Conservation (phyloP, 257 asterid genomes). For the Avicennia marina region DNA sequence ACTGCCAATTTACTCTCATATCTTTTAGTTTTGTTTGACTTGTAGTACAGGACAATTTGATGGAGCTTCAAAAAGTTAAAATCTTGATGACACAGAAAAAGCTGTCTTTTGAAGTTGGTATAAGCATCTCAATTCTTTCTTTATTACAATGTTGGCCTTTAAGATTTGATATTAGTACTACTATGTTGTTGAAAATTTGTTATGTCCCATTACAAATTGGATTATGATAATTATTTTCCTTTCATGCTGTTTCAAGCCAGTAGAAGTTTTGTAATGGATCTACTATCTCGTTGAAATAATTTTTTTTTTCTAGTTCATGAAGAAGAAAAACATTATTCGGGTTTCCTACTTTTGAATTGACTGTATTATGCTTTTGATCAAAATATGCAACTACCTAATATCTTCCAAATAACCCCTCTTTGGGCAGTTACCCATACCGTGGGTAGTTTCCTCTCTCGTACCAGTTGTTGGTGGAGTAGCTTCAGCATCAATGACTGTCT, state of each 20-base stretch:
- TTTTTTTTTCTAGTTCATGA: neutral
- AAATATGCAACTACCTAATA: neutral
- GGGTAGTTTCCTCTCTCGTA: constrained; percentile 89
- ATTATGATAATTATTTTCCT: neutral
- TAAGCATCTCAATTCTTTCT: neutral
- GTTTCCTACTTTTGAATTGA: neutral
- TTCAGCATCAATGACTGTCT: constrained; percentile 89
- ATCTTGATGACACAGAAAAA: neutral
- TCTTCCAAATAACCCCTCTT: constrained; percentile 6
- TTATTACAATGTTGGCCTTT: neutral
- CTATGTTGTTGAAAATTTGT: neutral
- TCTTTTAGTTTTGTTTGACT: neutral
- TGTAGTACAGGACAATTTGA: no score
- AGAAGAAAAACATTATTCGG: neutral
- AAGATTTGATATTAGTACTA: neutral
- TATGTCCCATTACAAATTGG: neutral
- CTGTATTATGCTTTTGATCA: neutral
- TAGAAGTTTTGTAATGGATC: neutral
- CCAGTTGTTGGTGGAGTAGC: constrained; percentile 98
- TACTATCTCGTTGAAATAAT: neutral
- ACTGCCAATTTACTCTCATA: neutral
- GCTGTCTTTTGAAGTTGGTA: neutral
- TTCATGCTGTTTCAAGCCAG: neutral
- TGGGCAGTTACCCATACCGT: constrained; percentile 67
- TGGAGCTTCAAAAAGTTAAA: constrained; percentile 3